Percentiles rank a stretch among this genome's conserved stretches.
phyloP scores from a whole-genome alignment of 2,329 filamentous ascomycete genomes.

The Beauveria sp. region DNA sequence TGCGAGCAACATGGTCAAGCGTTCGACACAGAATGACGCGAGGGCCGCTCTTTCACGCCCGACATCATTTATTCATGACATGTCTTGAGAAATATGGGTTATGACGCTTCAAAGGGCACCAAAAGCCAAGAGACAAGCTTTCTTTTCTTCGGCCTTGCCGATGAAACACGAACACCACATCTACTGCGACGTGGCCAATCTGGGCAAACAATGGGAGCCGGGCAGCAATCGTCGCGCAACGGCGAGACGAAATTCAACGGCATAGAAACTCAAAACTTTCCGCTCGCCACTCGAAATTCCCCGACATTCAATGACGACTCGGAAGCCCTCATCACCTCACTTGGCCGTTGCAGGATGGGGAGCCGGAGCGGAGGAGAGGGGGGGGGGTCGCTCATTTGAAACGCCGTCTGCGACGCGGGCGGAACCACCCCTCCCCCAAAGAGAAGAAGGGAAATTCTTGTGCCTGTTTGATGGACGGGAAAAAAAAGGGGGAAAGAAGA shows the following conservation, averaged over 20 bases:
- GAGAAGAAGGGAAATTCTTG: background rate
- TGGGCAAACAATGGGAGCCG: background rate
- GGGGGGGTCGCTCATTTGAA: background rate
- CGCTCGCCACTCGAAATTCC: no score
- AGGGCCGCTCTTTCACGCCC: background rate
- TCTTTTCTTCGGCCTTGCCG: background rate
- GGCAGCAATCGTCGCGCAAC: background rate
- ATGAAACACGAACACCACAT: background rate
- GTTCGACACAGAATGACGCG: background rate
- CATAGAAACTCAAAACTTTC: no score
- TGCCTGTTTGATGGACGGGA: background rate
- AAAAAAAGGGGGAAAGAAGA: background rate
- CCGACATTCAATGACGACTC: no score
- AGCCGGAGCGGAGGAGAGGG: background rate
- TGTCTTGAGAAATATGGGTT: background rate
- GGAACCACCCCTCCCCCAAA: background rate
- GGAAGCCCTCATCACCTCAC: background rate
- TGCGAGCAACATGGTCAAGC: no score
- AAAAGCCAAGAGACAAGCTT: background rate
- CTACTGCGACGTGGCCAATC: background rate
- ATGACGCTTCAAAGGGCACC: background rate
- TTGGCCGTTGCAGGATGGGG: background rate
- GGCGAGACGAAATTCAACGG: no score
- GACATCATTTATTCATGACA: background rate
- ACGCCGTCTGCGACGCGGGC: conserved; percentile 1